Conservation (phyloP, 2,329 filamentous ascomycete species). For the Cladophialophora immunda region DNA sequence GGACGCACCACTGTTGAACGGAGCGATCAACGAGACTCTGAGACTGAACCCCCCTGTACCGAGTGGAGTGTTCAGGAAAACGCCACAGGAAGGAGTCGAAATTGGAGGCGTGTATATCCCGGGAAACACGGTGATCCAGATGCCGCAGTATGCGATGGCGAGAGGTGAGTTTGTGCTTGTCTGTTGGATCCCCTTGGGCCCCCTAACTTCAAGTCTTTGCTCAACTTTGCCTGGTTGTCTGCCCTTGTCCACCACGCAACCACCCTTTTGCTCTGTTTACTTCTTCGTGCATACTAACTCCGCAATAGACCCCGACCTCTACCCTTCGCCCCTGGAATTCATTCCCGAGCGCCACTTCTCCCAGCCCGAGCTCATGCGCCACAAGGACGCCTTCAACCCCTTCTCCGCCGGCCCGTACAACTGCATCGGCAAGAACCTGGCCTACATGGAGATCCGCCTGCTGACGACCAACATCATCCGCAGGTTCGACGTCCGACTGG, state of each 20-base stretch:
- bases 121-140: constrained; percentile 41
- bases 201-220: not conserved
- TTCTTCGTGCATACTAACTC: not conserved
- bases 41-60: constrained; percentile 54
- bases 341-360: constrained; percentile 51
- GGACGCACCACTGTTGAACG: constrained; percentile 37
- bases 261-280: not conserved
- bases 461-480: constrained; percentile 38
- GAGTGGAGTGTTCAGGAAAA: constrained; percentile 47
- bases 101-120: constrained; percentile 49
- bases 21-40: constrained; percentile 54
- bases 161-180: constrained; percentile 26
- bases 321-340: constrained; percentile 40
- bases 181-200: not conserved
- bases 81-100: constrained; percentile 49
- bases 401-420: constrained; percentile 45
- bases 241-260: not conserved
- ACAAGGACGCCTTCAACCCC: constrained; percentile 45
- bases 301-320: constrained; percentile 35
- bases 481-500: constrained; percentile 43
- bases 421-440: constrained; percentile 46
- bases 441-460: constrained; percentile 43
- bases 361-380: constrained; percentile 45
- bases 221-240: not conserved
- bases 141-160: constrained; percentile 39